A percentile compares a stretch with the other conserved stretches of the same genome.
Evolutionary conservation across 2,329 filamentous ascomycete species (phyloP).

Genomic region (Saccharata proteae): DNA sequence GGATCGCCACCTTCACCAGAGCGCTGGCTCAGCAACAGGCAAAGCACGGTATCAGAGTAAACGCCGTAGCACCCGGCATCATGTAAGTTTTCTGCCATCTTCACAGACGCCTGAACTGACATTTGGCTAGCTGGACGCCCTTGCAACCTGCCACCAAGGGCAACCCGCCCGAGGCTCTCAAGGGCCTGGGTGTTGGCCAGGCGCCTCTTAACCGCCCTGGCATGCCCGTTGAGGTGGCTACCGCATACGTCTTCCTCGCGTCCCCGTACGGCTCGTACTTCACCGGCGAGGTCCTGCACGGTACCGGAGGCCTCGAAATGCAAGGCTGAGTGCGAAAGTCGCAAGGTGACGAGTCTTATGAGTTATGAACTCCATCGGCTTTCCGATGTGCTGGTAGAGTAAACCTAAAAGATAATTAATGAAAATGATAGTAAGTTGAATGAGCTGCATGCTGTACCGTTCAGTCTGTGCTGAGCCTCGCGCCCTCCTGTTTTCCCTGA

Average conservation of each 20-base stretch:
- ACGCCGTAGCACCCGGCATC: constrained; percentile 18
- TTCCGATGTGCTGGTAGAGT: too few species aligned
- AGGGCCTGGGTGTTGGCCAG: constrained; percentile 14
- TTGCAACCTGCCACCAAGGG: constrained; percentile 31
- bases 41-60: constrained; percentile 47
- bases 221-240: constrained; percentile 19
- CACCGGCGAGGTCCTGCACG: constrained; percentile 16
- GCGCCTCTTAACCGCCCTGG: constrained; percentile 17
- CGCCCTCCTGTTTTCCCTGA: too few species aligned
- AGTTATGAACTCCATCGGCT: too few species aligned
- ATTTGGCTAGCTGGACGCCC: constrained; percentile 23
- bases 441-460: too few species aligned
- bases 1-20: constrained; percentile 44
- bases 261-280: constrained; percentile 16
- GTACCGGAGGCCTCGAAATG: constrained; percentile 16
- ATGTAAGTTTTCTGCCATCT: constrained; percentile 10
- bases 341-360: too few species aligned
- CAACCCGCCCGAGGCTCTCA: constrained; percentile 15
- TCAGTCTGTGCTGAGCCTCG: too few species aligned
- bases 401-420: too few species aligned
- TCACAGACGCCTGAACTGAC: constrained; percentile 1
- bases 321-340: constrained; percentile 15
- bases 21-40: constrained; percentile 41
- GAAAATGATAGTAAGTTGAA: too few species aligned
- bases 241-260: constrained; percentile 17